A percentile compares a stretch with the other conserved stretches of the same genome.
phyloP scores from a whole-genome alignment of 2,329 filamentous ascomycete species.

The Fusarium subtropicale region DNA sequence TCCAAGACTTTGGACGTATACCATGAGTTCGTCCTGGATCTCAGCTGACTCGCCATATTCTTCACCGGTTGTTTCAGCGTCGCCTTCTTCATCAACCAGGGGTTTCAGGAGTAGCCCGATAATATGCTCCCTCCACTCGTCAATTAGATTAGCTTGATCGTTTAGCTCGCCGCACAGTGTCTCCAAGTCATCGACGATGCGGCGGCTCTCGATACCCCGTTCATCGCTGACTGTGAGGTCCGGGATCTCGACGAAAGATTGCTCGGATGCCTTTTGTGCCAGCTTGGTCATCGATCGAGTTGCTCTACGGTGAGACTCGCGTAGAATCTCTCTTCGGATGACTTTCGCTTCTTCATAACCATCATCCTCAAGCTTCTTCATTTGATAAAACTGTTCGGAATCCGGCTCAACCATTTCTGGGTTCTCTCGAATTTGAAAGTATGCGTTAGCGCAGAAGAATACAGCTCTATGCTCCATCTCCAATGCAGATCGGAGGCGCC shows the following conservation, averaged over 20 bases:
- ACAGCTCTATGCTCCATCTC: constrained; percentile 84
- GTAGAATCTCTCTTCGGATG: constrained; percentile 83
- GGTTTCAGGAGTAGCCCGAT: constrained; percentile 77
- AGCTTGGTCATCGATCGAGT: constrained; percentile 70
- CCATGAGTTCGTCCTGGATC: constrained; percentile 88
- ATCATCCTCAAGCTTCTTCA: constrained; percentile 77
- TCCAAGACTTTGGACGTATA: constrained; percentile 83
- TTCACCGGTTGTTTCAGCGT: constrained; percentile 81
- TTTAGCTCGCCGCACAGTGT: constrained; percentile 75
- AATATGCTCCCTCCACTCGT: constrained; percentile 80
- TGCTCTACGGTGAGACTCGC: constrained; percentile 57
- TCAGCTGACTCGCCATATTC: constrained; percentile 91
- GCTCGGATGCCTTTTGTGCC: constrained; percentile 61
- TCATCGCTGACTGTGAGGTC: constrained; percentile 63
- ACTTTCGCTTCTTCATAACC: constrained; percentile 82
- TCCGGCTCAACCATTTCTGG: constrained; percentile 71
- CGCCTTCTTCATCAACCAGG: constrained; percentile 84
- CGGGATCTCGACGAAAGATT: constrained; percentile 72
- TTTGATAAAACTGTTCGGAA: constrained; percentile 71
- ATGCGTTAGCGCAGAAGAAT: constrained; percentile 87
- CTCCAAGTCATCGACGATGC: constrained; percentile 74
- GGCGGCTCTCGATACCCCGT: constrained; percentile 78
- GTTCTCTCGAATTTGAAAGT: constrained; percentile 84
- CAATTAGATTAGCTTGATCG: constrained; percentile 75
- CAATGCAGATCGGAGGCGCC: constrained; percentile 75